Evolutionary conservation across 163 green algal genomes (phyloP).

Genomic region (Chlamydomonas reinhardtii): DNA sequence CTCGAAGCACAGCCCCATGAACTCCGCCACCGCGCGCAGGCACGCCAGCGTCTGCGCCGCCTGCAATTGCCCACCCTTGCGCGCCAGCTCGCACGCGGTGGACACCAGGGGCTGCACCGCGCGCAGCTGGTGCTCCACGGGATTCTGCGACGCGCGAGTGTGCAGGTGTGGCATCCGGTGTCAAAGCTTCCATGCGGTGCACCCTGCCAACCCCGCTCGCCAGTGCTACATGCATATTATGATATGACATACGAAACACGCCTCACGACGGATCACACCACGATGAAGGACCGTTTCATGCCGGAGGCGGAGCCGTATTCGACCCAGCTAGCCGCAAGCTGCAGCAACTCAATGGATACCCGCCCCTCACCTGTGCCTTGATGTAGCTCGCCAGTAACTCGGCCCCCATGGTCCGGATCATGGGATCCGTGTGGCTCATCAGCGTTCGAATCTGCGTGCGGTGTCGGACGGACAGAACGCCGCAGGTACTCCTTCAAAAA

Average conservation of each 20-base stretch:
- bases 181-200: too few relatives aligned
- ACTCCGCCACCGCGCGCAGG: constrained; percentile 54
- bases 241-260: too few relatives aligned
- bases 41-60: constrained; percentile 41
- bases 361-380: constrained; percentile 40
- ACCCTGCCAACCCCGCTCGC: too few relatives aligned
- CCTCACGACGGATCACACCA: too few relatives aligned
- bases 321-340: too few relatives aligned
- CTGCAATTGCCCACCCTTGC: background rate
- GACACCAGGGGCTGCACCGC: constrained; percentile 36
- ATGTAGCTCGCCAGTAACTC: constrained; percentile 63
- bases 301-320: too few relatives aligned
- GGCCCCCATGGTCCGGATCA: constrained; percentile 59
- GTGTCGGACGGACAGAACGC: too few relatives aligned
- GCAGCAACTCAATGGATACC: too few relatives aligned
- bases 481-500: too few relatives aligned
- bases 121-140: constrained; percentile 56
- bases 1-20: constrained; percentile 60
- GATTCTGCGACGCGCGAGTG: background rate
- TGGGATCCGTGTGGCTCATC: constrained; percentile 49
- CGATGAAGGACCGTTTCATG: too few relatives aligned
- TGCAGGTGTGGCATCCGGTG: too few relatives aligned
- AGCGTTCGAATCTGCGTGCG: constrained; percentile 55
- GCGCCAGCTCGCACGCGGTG: constrained; percentile 41
- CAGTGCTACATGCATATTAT: too few relatives aligned